These are phyloP conservation scores for Ogataea nakhonphanomensis DNA, from an alignment of 805 yeast genomes.

Conservation along the genomic window DNA sequence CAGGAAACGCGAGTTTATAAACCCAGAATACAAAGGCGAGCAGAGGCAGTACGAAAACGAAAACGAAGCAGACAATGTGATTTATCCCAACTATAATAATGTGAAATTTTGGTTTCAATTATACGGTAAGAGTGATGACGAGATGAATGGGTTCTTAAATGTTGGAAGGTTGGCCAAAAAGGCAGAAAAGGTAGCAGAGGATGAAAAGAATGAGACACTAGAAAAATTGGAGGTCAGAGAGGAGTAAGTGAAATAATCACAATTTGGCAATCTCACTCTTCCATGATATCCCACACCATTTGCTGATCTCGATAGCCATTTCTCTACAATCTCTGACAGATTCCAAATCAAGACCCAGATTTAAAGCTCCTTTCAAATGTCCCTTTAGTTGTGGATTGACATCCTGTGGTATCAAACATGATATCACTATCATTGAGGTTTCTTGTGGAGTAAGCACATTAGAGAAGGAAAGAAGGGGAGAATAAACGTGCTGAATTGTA, in stretches of 20 bases:
- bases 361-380: conserved; percentile 81
- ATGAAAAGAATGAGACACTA: conserved; percentile 1
- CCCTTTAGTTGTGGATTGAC: conserved; percentile 93
- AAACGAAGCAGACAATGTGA: conserved; percentile 25
- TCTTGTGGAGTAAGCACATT: conserved; percentile 62
- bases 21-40: conserved; percentile 43
- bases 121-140: conserved; percentile 72
- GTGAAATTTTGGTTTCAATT: conserved; percentile 89
- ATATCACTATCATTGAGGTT: conserved; percentile 72
- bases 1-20: conserved; percentile 64
- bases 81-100: conserved; percentile 59
- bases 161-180: neutral
- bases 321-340: conserved; percentile 58
- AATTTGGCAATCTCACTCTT: conserved; percentile 53
- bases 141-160: conserved; percentile 43
- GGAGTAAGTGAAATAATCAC: conserved; percentile 19
- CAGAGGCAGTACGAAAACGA: conserved; percentile 17
- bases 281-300: conserved; percentile 74
- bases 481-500: conserved; percentile 69
- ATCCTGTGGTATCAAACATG: conserved; percentile 85
- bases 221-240: conserved; percentile 6
- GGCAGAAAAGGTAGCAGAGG: neutral
- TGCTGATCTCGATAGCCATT: conserved; percentile 60
- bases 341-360: conserved; percentile 66
- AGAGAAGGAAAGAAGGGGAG: conserved; percentile 69